Evolutionary conservation across 2,329 filamentous ascomycete species (phyloP), one percentile per base, ranked within the genome.

Genomic region (Claviceps purpurea): DNA sequence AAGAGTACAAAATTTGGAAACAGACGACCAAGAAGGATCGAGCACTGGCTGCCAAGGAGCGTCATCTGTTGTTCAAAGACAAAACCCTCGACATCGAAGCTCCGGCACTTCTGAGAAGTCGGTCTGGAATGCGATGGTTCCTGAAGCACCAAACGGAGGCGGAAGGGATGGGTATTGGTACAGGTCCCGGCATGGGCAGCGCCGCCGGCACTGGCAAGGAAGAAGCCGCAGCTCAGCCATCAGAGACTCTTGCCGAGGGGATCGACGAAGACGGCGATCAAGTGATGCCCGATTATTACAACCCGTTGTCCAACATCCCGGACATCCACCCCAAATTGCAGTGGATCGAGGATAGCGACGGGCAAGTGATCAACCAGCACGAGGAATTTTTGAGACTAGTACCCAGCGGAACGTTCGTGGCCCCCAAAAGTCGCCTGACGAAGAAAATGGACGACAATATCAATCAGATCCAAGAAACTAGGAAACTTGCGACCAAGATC

Each of bases 1-100:
- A 97, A 54, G 91, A 96, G 64, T 95, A 93, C 70, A 95, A 94
- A 65, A 87, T 93, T 39, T 98, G 94, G 93, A 98, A 97, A 71
- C 91, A 97, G 68, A 89, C 95, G 42, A 98, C 93, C 2, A 97
- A 97, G 70, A 96, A 93, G 65, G 90, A 95, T 62, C 84, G 93
- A 56, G 93, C 93, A 4, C 73, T 85, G 24, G 81, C 91, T 50
- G 86, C 93, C 54, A 89, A 90, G 57, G 88, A 95, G 64, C 81
- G 93, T 37, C 84, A 89, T 66, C 80, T 86, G 41, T 78, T 98
- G 14, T 95, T 98, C 70, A 85, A 85, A 55, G 86, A 85, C 49
- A 84, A 89, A 60, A 87, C 83, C 61, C 74, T 98, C 49, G 95
- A 96, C 62, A 68, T 78, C 0, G 93, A 98, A 34, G 89, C 94